phyloP scores from a whole-genome alignment of 768 basidiomycete genomes.

The Russula foetens region DNA sequence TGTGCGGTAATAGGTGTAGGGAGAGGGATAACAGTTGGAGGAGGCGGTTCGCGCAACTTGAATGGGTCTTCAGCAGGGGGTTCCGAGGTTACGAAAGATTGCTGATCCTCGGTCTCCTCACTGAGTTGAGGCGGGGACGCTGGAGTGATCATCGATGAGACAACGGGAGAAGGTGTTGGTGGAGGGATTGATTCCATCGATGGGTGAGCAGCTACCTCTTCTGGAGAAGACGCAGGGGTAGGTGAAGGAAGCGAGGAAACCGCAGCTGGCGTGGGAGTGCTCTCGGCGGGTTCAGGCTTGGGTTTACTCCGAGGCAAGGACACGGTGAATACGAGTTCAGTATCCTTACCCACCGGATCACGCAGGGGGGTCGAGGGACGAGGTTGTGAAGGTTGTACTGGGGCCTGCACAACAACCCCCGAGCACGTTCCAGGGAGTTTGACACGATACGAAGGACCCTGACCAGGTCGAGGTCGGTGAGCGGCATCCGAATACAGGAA shows the following conservation, averaged over 20 bases:
- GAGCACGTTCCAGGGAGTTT: slow-evolving; percentile 46
- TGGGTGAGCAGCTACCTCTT: background rate
- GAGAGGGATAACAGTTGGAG: slow-evolving; percentile 30
- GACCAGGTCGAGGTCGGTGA: slow-evolving; percentile 50
- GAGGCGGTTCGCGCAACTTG: slow-evolving; percentile 45
- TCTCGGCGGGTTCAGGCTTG: slow-evolving; percentile 1
- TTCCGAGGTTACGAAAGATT: slow-evolving; percentile 29
- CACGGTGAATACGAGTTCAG: background rate
- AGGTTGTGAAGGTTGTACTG: slow-evolving; percentile 19
- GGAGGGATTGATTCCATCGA: background rate
- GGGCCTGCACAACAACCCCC: slow-evolving; percentile 37
- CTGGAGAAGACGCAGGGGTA: background rate
- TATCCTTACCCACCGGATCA: background rate
- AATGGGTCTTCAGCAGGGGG: slow-evolving; percentile 47
- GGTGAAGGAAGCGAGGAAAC: background rate
- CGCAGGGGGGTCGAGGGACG: slow-evolving; percentile 6
- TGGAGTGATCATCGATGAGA: background rate
- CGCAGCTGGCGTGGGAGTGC: slow-evolving; percentile 1
- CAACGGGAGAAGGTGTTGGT: background rate
- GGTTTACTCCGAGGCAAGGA: slow-evolving; percentile 2
- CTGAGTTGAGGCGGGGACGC: slow-evolving; percentile 4
- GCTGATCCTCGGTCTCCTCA: slow-evolving; percentile 12
- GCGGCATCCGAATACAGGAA: slow-evolving; percentile 60
- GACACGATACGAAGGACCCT: slow-evolving; percentile 48
- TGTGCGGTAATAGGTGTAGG: slow-evolving; percentile 21